These are phyloP conservation scores for Termitomyces sp. DNA, from an alignment of 768 basidiomycete species.

Conservation along the genomic window DNA sequence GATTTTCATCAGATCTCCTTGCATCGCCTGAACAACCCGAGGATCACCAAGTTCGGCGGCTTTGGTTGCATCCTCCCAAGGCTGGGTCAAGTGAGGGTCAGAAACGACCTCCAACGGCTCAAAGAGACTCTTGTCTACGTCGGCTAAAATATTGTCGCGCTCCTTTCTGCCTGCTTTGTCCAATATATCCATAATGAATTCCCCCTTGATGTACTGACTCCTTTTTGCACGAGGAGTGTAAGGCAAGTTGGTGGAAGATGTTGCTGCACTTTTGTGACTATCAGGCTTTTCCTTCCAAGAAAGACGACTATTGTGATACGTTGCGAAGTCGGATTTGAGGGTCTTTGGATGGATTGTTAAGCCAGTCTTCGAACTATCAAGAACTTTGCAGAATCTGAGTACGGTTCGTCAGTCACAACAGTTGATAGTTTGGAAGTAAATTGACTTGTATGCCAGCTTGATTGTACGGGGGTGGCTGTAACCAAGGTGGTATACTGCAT, in stretches of 20 bases:
- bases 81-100: slow-evolving; percentile 24
- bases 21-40: slow-evolving; percentile 16
- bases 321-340: slow-evolving; percentile 15
- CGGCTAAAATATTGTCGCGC: slow-evolving; percentile 10
- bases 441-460: slow-evolving; percentile 47
- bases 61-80: slow-evolving; percentile 30
- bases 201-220: slow-evolving; percentile 10
- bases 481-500: slow-evolving; percentile 45
- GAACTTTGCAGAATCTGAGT: slow-evolving; percentile 40
- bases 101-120: not conserved
- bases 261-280: slow-evolving; percentile 1
- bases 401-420: not conserved
- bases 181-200: slow-evolving; percentile 27
- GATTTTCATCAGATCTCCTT: slow-evolving; percentile 31
- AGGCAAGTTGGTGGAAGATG: slow-evolving; percentile 1
- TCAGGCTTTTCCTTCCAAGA: slow-evolving; percentile 18
- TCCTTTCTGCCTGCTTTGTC: slow-evolving; percentile 7
- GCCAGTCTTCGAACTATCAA: slow-evolving; percentile 62
- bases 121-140: slow-evolving; percentile 14
- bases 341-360: slow-evolving; percentile 31
- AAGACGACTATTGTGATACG: slow-evolving; percentile 3
- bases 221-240: slow-evolving; percentile 12
- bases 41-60: slow-evolving; percentile 16
- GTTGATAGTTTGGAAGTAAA: not conserved
- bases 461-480: slow-evolving; percentile 45